Evolutionary conservation across 345 rosid genomes (phyloP).

Genomic region (Dovyalis caffra): DNA sequence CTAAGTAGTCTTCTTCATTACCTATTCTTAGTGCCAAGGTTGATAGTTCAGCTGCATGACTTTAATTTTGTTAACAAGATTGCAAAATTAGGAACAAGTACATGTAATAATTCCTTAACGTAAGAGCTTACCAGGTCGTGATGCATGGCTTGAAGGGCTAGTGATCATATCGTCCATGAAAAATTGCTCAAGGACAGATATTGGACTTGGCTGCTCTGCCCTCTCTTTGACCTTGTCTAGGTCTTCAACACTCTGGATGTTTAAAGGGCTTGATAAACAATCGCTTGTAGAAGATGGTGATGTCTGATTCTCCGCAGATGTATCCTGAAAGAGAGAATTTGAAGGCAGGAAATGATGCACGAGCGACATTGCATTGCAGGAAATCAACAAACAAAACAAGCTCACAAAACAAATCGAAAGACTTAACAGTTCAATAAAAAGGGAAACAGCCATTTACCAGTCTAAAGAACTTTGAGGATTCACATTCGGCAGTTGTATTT

Average conservation of each 20-base stretch:
- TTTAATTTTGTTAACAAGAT: conserved; percentile 5
- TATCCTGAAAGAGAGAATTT: conserved; percentile 37
- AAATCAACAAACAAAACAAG: not conserved
- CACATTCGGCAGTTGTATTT: conserved; percentile 22
- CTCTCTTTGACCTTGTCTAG: conserved; percentile 22
- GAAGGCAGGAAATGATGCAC: not conserved
- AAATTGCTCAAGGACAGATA: conserved; percentile 55
- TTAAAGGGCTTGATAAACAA: conserved; percentile 28
- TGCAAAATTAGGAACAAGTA: not conserved
- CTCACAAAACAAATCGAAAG: not conserved
- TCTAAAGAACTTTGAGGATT: conserved; percentile 26
- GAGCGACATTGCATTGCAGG: not conserved
- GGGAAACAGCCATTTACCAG: conserved; percentile 26
- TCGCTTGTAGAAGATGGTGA: conserved; percentile 19
- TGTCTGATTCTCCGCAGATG: conserved; percentile 22
- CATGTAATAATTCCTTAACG: not conserved
- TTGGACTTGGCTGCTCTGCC: conserved; percentile 59
- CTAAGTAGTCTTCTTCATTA: conserved; percentile 21
- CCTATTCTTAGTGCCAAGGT: conserved; percentile 17
- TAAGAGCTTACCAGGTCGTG: conserved; percentile 36
- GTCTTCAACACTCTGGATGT: conserved; percentile 24
- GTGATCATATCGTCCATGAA: conserved; percentile 34
- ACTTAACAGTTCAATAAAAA: not conserved
- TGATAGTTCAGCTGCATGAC: conserved; percentile 34
- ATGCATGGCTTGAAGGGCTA: conserved; percentile 21